These are phyloP conservation scores for Aspergillus flavus DNA, from an alignment of 2,329 filamentous ascomycete genomes.

Conservation along the genomic window DNA sequence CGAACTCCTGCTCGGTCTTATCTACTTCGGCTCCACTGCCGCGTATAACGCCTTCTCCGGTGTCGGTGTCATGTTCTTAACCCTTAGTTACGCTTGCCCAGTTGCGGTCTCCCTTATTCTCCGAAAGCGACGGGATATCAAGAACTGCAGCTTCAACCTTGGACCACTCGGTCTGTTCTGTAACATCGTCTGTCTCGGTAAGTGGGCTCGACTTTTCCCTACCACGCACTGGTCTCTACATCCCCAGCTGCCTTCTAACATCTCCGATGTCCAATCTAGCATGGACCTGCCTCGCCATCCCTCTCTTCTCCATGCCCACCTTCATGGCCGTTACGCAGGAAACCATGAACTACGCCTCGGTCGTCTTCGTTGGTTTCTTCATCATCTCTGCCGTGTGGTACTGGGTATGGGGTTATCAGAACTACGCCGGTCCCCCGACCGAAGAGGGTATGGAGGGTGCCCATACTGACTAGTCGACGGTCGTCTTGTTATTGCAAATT, in stretches of 20 bases:
- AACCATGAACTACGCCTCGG: conserved; percentile 73
- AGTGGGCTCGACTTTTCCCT: conserved; percentile 27
- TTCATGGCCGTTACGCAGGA: conserved; percentile 60
- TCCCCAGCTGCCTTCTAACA: not conserved
- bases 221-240: not conserved
- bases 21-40: conserved; percentile 76
- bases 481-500: not conserved
- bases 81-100: conserved; percentile 68
- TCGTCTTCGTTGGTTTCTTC: conserved; percentile 70
- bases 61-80: conserved; percentile 76
- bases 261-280: conserved; percentile 13
- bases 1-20: conserved; percentile 71
- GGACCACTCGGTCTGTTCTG: conserved; percentile 62
- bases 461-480: not conserved
- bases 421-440: conserved; percentile 44
- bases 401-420: conserved; percentile 67
- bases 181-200: conserved; percentile 68
- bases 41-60: conserved; percentile 82
- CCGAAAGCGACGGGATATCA: conserved; percentile 62
- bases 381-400: conserved; percentile 68
- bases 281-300: conserved; percentile 70
- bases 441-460: conserved; percentile 14
- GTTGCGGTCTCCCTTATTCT: conserved; percentile 64
- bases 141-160: conserved; percentile 50
- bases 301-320: conserved; percentile 64